These are phyloP conservation scores for Prunella vulgaris DNA, from an alignment of 257 asterid species.

Conservation along the genomic window DNA sequence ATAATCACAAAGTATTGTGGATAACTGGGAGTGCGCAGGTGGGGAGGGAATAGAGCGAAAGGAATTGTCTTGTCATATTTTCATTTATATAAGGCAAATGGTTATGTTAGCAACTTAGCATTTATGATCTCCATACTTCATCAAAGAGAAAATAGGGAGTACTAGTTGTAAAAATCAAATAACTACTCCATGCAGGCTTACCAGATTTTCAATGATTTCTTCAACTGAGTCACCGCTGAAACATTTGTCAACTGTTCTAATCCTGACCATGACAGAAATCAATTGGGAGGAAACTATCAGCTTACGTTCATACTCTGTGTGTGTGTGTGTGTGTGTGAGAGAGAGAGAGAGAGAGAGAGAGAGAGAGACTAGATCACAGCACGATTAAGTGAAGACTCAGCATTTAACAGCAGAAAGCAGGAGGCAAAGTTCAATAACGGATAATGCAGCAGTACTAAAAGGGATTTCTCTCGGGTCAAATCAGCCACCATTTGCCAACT, in stretches of 20 bases:
- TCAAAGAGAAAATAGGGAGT: neutral
- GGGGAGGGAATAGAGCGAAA: neutral
- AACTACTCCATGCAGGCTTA: constrained; percentile 36
- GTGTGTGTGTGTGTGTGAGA: neutral
- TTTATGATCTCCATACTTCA: neutral
- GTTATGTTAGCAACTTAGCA: neutral
- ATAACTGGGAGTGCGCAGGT: neutral
- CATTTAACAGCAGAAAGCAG: constrained; percentile 4
- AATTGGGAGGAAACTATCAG: constrained; percentile 23
- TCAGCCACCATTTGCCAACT: constrained; percentile 7
- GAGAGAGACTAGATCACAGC: constrained; percentile 7
- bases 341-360: neutral
- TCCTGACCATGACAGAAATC: constrained; percentile 46
- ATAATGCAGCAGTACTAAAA: neutral
- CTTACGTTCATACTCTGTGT: neutral
- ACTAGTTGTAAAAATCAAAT: neutral
- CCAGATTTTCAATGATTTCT: constrained; percentile 85
- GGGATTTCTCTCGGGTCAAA: neutral
- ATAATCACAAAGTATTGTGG: neutral
- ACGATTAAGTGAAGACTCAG: neutral
- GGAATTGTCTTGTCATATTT: neutral
- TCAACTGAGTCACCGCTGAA: constrained; percentile 87
- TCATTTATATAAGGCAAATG: no score
- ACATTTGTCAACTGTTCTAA: constrained; percentile 64
- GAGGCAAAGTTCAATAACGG: neutral